Evolutionary conservation across 2,329 filamentous ascomycete species (phyloP), one percentile per base, ranked within the genome.

Genomic region (Microdochium trichocladiopsis): DNA sequence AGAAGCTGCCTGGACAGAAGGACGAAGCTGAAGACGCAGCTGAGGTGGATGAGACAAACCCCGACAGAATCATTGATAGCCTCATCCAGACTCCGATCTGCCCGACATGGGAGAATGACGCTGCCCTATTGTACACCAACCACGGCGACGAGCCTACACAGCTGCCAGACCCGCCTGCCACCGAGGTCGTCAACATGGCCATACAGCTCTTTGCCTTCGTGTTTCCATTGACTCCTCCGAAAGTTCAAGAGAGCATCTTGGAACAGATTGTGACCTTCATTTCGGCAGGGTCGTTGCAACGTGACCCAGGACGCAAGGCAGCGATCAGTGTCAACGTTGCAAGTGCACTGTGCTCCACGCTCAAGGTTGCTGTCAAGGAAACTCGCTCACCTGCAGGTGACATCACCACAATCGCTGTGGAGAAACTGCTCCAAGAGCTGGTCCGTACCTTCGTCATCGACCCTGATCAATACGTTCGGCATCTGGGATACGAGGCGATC

Each of bases 161-260:
- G 52, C 72, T 80, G 31, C 87, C 88, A 16, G 88, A 94, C 57
- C 91, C 93, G 9, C 87, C 94, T 5, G 85, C 89, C 0, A 99
- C 93, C 1, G 92, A 96, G 64, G 92, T 96, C 24, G 89, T 97
- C 55, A 96, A 99, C 64, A 84, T 93, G 63, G 92, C 94, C 1
- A 95, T 99, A 52, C 87, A 94, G 56, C 75, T 97, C 0, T 99
- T 99, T 66, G 90, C 92, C 2, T 89, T 95, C 51, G 88, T 90
- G 37, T 85, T 99, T 53, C 92, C 94, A 2, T 75, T 96, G 10
- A 95, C 95, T 47, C 87, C 89, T 0, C 79, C 90, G 3, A 96
- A 93, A 63, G 89, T 99, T 2, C 94, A 99, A 63, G 94, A 99
- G 67, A 96, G 93, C 63, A 90, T 95, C 48, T 74, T 99, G 10